Base-by-base conservation (phyloP, 2,329 filamentous ascomycete genomes). In the Tolypocladium ovalisporum region DNA sequence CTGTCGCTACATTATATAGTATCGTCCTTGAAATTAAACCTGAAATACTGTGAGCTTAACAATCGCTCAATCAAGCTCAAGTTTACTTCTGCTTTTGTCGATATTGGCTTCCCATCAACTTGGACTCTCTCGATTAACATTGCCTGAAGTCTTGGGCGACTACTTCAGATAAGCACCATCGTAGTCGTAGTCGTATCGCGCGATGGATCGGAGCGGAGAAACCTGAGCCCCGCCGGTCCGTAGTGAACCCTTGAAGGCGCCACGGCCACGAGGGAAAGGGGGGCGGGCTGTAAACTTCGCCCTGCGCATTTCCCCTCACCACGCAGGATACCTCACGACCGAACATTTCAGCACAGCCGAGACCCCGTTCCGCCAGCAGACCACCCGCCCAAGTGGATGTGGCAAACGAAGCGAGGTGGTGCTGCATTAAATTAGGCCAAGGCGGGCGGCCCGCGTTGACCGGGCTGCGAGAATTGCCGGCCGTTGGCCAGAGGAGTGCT, bases 271-370 rank as follows among this genome's bases (percentile, higher is more conserved):
- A 49, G 29, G 36, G 15, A 29, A 54, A 34, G 35, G 22, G 32
- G 35, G 35, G 40, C 57, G 58, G 62, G 44, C 60, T 59, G 51
- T 40, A 59, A 62, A 60, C 59, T 61, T 63, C 62, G 61, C 62
- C 62, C 66, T 68, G 64, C 65, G 66, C 66, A 69, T 65, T 67
- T 70, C 66, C 67, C 66, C 68, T 70, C 67, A 67, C 65, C 64
- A 53, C 64, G 64, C 66, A 63, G 62, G 57, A 62, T 61, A 65
- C 66, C 71, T 69, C 70, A 71, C 70, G 68, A 72, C 71, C 36
- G 72, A 71, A 76, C 68, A 74, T 75, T 71, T 76, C 73, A 75
- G 73, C 71, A 75, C 73, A 73, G 70, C 65, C 40, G 52, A n/a
- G 44, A n/a, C 39, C 55, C 54, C 32, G 13, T 29, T 7, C 29